Evolutionary conservation across 768 basidiomycete genomes (phyloP).

Genomic region (Steccherinum ochraceum): DNA sequence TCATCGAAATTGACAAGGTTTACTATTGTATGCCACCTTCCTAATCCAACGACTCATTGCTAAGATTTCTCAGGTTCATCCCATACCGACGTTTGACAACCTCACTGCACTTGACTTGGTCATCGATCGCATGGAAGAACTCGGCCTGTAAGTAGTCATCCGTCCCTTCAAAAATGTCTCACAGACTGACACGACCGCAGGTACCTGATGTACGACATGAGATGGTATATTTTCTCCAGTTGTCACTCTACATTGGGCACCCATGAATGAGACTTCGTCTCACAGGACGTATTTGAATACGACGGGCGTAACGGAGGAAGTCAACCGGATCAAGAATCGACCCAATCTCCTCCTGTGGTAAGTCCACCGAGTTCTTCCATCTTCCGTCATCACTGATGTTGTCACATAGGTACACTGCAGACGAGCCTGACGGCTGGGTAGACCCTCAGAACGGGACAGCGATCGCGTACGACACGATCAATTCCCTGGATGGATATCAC

Average conservation of each 20-base stretch:
- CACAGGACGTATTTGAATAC: conserved; percentile 56
- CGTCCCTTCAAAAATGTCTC: background rate
- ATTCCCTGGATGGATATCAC: conserved; percentile 49
- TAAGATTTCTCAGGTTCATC: conserved; percentile 45
- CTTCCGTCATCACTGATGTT: too few relatives aligned
- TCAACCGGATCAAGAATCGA: conserved; percentile 58
- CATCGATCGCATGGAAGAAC: conserved; percentile 66
- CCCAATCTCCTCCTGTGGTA: conserved; percentile 62
- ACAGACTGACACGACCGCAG: background rate
- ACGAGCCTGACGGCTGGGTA: conserved; percentile 58
- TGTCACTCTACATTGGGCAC: background rate
- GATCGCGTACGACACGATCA: conserved; percentile 39
- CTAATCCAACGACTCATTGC: too few relatives aligned
- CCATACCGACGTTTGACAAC: conserved; percentile 60
- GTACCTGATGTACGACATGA: conserved; percentile 80
- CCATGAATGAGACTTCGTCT: background rate
- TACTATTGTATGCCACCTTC: conserved; percentile 27
- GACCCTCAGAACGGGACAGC: conserved; percentile 57
- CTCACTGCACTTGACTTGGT: conserved; percentile 50
- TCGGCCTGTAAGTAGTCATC: conserved; percentile 34
- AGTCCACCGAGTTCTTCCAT: background rate
- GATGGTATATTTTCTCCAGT: conserved; percentile 32
- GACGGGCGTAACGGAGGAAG: conserved; percentile 58
- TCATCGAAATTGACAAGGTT: conserved; percentile 26
- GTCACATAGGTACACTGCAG: conserved; percentile 47